phyloP scores from a whole-genome alignment of 148 eudicot species.

The Rhododendron ferrugineum region DNA sequence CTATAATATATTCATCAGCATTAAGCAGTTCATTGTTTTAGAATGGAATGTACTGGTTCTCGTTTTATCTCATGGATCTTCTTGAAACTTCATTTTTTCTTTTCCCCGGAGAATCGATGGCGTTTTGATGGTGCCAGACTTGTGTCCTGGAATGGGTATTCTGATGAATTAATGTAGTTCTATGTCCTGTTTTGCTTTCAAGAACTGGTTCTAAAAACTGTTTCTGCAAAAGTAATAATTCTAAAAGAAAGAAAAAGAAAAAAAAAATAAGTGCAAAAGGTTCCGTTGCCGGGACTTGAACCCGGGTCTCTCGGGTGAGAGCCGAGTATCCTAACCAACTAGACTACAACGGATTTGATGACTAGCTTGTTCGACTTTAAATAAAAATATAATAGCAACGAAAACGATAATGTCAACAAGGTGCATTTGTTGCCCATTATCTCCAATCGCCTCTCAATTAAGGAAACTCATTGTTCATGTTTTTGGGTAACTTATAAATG shows the following conservation, averaged over 20 bases:
- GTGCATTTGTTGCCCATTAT: neutral
- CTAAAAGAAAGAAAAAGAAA: neutral
- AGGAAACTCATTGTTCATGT: neutral
- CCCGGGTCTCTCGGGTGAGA: conserved; percentile 99
- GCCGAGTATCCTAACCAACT: conserved; percentile 99
- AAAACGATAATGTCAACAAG: neutral
- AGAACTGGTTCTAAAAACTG: neutral
- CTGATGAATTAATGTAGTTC: neutral
- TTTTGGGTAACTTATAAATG: too few relatives aligned
- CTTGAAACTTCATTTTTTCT: neutral
- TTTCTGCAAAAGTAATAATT: neutral
- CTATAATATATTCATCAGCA: neutral
- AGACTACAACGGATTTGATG: conserved; percentile 83
- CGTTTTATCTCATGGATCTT: neutral
- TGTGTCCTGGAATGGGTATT: neutral
- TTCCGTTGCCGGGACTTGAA: conserved; percentile 99
- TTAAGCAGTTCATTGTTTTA: neutral
- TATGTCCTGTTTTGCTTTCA: neutral
- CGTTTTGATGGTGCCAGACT: neutral
- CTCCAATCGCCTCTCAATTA: neutral
- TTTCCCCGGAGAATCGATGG: neutral
- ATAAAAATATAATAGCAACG: too few relatives aligned
- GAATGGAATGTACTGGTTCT: neutral
- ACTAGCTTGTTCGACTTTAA: too few relatives aligned
- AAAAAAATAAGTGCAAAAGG: neutral